Conservation (phyloP, 2,329 filamentous ascomycete species). For the Onygenales sp. region DNA sequence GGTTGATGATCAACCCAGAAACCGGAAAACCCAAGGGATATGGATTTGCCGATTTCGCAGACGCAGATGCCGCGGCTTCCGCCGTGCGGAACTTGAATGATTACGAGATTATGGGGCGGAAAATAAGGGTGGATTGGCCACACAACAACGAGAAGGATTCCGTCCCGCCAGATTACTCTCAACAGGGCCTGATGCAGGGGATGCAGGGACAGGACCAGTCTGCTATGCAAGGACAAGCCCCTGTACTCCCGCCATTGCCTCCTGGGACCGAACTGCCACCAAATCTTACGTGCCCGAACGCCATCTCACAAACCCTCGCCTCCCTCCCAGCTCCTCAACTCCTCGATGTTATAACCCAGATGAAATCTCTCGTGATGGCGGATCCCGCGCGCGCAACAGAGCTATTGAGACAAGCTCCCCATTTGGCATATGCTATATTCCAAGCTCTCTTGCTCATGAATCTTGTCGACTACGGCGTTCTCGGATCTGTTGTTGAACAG, state of each 20-base stretch:
- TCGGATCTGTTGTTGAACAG: constrained; percentile 69
- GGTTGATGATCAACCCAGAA: constrained; percentile 90
- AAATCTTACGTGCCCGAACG: constrained; percentile 75
- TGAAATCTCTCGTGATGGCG: constrained; percentile 77
- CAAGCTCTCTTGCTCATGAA: constrained; percentile 89
- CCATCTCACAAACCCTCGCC: constrained; percentile 82
- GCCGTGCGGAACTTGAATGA: constrained; percentile 94
- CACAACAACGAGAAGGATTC: constrained; percentile 77
- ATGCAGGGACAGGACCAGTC: constrained; percentile 25
- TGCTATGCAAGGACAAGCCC: constrained; percentile 30
- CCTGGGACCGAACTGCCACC: constrained; percentile 74
- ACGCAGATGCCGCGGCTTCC: constrained; percentile 82
- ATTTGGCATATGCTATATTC: constrained; percentile 90
- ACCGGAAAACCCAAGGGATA: constrained; percentile 93
- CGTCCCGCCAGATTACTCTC: constrained; percentile 41
- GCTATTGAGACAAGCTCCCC: constrained; percentile 77
- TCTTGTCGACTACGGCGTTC: constrained; percentile 74
- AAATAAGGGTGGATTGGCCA: constrained; percentile 89
- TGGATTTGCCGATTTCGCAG: constrained; percentile 91
- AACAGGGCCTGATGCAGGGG: constrained; percentile 22
- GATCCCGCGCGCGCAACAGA: constrained; percentile 79
- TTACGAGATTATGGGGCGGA: constrained; percentile 88
- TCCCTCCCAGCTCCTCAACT: constrained; percentile 80
- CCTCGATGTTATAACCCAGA: constrained; percentile 84
- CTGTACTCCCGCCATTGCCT: constrained; percentile 67